Evolutionary conservation across 2,329 filamentous ascomycete species (phyloP), one percentile per base, ranked within the genome.

Genomic region (Paramyrothecium roridum): DNA sequence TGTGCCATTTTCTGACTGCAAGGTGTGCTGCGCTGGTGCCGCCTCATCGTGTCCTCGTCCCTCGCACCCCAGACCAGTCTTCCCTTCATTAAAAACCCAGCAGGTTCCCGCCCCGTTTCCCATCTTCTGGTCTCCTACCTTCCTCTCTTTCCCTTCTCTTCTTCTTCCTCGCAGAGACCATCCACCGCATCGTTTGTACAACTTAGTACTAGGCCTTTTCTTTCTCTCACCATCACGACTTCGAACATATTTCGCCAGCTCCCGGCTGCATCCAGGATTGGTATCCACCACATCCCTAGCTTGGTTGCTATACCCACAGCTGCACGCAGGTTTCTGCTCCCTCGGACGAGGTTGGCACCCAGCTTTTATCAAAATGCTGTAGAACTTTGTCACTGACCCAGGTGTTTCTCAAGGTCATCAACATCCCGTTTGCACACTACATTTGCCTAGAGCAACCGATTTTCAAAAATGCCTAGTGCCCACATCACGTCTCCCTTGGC

Each of bases 401-500:
- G 26, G 26, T 10, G 26, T 4, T 10, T 30, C 10, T 10, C 10
- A 30, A 30, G 26, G 10, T 30, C 26, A 30, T 30, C 26, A 30
- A 30, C 26, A 10, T 30, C 26, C 10, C 26, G 26, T 30, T 30
- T 30, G 4, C 26, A 30, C 4, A 10, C 26, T 30, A 30, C 26
- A 30, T 30, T 30, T 30, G 26, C 26, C 26, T 10, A 30, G 6
- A 30, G 4, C 26, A 20, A 52, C 49, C 53, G 34, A 21, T 34
- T 40, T 17, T 13, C 52, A 61, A 70, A 60, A 40, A 75, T 74
- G 72, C 69, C 71, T 56, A 61, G 63, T 55, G 59, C 68, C 58
- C 71, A 70, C 58, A 59, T 70, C 61, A 71, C 73, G 54, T 71
- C 78, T 21, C 77, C 80, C 8, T 68, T 80, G 56, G 73, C 80